Conservation (phyloP, 257 asterid genomes). For the Mitragyna speciosa region DNA sequence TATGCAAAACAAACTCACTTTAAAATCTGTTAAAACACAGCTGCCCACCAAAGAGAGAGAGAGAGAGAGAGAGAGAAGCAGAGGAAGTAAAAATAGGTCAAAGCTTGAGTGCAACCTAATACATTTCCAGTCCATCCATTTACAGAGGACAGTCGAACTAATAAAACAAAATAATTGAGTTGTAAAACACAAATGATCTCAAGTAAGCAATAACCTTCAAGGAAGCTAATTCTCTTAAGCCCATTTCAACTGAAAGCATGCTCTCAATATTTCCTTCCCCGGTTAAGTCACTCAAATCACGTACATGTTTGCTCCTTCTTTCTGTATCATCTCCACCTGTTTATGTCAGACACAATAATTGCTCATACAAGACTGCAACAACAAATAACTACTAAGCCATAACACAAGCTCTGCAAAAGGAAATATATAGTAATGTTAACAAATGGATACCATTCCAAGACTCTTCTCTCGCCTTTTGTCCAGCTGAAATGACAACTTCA, state of each 20-base stretch:
- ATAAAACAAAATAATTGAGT: not conserved
- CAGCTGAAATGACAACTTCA: constrained; percentile 94
- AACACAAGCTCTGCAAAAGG: constrained; percentile 15
- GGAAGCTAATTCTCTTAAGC: constrained; percentile 90
- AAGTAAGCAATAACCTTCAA: constrained; percentile 58
- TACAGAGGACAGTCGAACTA: not conserved
- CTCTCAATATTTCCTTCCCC: constrained; percentile 99
- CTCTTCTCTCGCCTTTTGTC: constrained; percentile 93
- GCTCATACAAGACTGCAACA: constrained; percentile 23
- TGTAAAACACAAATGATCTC: not conserved
- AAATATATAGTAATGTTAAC: constrained; percentile 22
- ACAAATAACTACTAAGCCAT: constrained; percentile 8
- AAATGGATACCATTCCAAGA: constrained; percentile 71
- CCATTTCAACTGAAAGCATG: constrained; percentile 99
- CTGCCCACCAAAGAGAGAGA: not conserved
- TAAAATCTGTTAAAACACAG: not conserved
- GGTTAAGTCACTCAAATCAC: constrained; percentile 77
- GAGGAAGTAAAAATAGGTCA: constrained; percentile 9
- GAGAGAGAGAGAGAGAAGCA: constrained; percentile 4
- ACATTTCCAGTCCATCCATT: not conserved
- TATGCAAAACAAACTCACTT: not conserved
- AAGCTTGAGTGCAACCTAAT: not conserved
- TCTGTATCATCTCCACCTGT: constrained; percentile 54
- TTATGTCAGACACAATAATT: constrained; percentile 28
- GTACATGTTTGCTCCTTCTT: constrained; percentile 41